Evolutionary conservation across 306 rosid species (phyloP).

Genomic region (Inga laurina): DNA sequence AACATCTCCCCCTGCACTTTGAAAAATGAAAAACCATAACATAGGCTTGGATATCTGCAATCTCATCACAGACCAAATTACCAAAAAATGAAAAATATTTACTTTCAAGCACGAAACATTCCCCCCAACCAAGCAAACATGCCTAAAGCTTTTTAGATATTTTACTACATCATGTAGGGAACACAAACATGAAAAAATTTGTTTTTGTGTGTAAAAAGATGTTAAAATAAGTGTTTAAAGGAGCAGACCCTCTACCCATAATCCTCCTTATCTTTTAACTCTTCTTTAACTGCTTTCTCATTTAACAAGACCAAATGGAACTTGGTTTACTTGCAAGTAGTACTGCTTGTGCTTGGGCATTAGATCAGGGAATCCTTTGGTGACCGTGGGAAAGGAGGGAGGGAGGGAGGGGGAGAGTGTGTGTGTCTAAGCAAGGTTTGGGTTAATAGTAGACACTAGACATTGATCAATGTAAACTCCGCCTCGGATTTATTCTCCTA

Average conservation of each 20-base stretch:
- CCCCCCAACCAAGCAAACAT: conserved; percentile 23
- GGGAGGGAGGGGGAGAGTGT: not conserved
- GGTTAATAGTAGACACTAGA: conserved; percentile 37
- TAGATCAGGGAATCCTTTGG: conserved; percentile 42
- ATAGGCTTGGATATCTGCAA: conserved; percentile 8
- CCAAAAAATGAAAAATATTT: not conserved
- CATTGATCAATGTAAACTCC: conserved; percentile 43
- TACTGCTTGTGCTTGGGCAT: conserved; percentile 15
- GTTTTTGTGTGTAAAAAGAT: conserved; percentile 9
- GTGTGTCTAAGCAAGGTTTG: conserved; percentile 32
- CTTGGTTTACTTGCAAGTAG: conserved; percentile 15
- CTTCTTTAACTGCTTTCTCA: conserved; percentile 33
- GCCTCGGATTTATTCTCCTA: conserved; percentile 40
- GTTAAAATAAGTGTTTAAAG: conserved; percentile 21
- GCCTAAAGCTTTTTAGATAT: not conserved
- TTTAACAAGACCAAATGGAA: conserved; percentile 43
- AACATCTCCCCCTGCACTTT: conserved; percentile 8
- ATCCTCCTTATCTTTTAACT: conserved; percentile 27
- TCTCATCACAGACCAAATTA: conserved; percentile 23
- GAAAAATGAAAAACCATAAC: not conserved
- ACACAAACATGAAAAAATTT: not conserved
- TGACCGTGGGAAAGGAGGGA: conserved; percentile 50
- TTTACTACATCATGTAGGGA: conserved; percentile 1
- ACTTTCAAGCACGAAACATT: conserved; percentile 36
- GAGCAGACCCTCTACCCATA: not conserved